Evolutionary conservation across 1,139 yeast genomes (phyloP).

Genomic region (Candida sanyaensis): DNA sequence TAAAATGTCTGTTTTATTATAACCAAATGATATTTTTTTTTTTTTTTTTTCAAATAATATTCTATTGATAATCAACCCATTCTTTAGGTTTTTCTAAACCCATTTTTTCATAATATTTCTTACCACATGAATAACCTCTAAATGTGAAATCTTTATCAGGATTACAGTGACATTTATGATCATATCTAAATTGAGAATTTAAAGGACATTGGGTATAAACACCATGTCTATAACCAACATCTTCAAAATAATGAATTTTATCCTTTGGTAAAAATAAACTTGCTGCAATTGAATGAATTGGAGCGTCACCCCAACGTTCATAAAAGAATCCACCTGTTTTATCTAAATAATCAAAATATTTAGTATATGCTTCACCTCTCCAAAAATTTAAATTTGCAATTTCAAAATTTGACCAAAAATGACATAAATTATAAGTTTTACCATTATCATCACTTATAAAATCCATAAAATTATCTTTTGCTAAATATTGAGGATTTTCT

Average conservation of each 20-base stretch:
- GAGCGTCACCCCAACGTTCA: slow-evolving; percentile 97
- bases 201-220: slow-evolving; percentile 81
- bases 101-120: slow-evolving; percentile 49
- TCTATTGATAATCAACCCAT: slow-evolving; percentile 30
- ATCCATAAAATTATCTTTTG: slow-evolving; percentile 59
- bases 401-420: slow-evolving; percentile 94
- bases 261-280: slow-evolving; percentile 67
- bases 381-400: slow-evolving; percentile 80
- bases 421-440: slow-evolving; percentile 77
- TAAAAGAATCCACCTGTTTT: slow-evolving; percentile 75
- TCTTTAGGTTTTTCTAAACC: slow-evolving; percentile 44
- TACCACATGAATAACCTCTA: slow-evolving; percentile 56
- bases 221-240: slow-evolving; percentile 84
- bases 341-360: slow-evolving; percentile 69
- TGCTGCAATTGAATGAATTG: slow-evolving; percentile 82
- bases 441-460: slow-evolving; percentile 54
- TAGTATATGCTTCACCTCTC: slow-evolving; percentile 59
- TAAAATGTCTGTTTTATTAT: no score
- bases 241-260: slow-evolving; percentile 85
- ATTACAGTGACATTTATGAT: slow-evolving; percentile 51
- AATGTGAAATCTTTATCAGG: slow-evolving; percentile 55
- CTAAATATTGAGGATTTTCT: slow-evolving; percentile 33
- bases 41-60: background rate
- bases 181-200: slow-evolving; percentile 51
- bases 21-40: background rate